phyloP scores from a whole-genome alignment of 257 asterid species.

The Parsonsia alboflavescens region DNA sequence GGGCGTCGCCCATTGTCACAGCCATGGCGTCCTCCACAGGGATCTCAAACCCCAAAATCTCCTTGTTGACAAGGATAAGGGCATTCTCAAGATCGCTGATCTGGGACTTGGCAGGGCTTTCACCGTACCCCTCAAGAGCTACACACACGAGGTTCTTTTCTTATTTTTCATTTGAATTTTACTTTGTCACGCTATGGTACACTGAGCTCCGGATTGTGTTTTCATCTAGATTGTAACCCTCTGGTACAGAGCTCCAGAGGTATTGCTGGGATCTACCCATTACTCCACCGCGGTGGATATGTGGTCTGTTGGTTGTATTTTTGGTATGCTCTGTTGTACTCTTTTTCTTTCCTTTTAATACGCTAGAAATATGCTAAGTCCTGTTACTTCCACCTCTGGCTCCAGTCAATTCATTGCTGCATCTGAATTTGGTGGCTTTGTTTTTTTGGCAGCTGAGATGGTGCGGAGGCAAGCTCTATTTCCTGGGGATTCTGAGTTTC shows the following conservation, averaged over 20 bases:
- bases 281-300: conserved; percentile 93
- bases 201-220: background rate
- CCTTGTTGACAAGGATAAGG: conserved; percentile 85
- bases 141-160: conserved; percentile 73
- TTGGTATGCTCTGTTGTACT: conserved; percentile 35
- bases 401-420: background rate
- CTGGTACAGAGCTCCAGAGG: conserved; percentile 98
- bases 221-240: conserved; percentile 66
- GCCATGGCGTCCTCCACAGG: conserved; percentile 93
- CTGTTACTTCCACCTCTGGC: background rate
- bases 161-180: background rate
- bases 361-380: background rate
- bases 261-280: conserved; percentile 80
- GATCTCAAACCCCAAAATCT: conserved; percentile 96
- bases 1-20: conserved; percentile 94
- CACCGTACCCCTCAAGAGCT: conserved; percentile 92
- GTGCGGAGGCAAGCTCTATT: conserved; percentile 82
- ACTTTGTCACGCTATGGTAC: background rate
- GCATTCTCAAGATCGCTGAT: conserved; percentile 88
- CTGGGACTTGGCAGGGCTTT: conserved; percentile 95
- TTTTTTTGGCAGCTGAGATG: conserved; percentile 70
- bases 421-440: background rate
- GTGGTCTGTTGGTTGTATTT: conserved; percentile 99
- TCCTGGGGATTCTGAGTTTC: conserved; percentile 94
- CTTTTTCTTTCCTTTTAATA: background rate